Base-by-base conservation (phyloP, 768 basidiomycete genomes). In the Symmetrospora coprosmae region DNA sequence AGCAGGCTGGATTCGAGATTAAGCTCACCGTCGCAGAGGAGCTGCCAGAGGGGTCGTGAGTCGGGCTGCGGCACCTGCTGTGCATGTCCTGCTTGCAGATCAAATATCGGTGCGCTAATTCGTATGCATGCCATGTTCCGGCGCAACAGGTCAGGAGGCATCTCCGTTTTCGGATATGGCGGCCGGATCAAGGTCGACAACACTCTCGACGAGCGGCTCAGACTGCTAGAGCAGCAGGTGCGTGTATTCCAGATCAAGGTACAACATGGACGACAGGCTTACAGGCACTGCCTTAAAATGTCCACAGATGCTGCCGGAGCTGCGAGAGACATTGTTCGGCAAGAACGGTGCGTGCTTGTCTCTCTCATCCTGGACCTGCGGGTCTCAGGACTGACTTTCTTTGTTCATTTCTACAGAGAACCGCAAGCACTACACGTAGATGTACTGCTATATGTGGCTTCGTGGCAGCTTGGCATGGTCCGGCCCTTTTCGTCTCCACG, bases 291-390 rank as follows among this genome's bases (percentile, higher is more conserved):
- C 6, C 35, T 7, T 37, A 14, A n/a, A n/a, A n/a, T n/a, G n/a
- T n/a, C 5, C 11, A 19, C 61, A 92, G 87, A 96, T 96, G 92
- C 77, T 99, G 25, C 92, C 92, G 1, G 91, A 96, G 75, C 88
- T 99, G 66, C 78, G 92, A 66, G 78, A 78, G 65, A 85, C 89
- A 67, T 77, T 97, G 43, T 97, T 92, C 67, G 92, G 92, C n/a
- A 73, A 78, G 37, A 96, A 96, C 73, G 79, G 55, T 58, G 25
- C 28, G 55, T 31, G 13, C 28, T 11, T 30, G 31, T 50, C 16
- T 34, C 25, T 28, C 17, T 30, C 13, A 13, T 47, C 25, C 16
- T 8, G 19, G 8, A 50, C 21, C 23, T 25, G 30, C 8, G 4
- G 4, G 21, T 50, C 21, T 50, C 6, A 4, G 7, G 16, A 9